Evolutionary conservation across 306 rosid species (phyloP), one percentile per base, ranked within the genome.

Genomic region (Inga oerstediana): DNA sequence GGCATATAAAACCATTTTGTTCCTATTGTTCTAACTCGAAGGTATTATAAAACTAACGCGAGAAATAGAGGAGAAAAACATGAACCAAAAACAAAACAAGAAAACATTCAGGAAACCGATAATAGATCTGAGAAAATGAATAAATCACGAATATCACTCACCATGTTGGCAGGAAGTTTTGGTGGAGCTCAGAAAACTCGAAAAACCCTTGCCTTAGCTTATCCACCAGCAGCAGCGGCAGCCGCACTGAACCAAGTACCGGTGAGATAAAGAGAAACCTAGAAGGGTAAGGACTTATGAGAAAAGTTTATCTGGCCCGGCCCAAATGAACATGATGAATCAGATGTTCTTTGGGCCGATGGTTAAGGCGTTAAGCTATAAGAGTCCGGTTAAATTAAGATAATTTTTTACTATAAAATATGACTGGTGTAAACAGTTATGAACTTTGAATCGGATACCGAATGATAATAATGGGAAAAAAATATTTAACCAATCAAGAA

Each of bases 141-240:
- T 2, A 4, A 20, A 34, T 9, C 13, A 58, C 4, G 17, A 37
- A 24, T 14, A 22, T 20, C 0, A 64, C 82, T 62, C 2, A 86
- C 89, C 89, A 86, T 86, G 19, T 32, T 80, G 77, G 77, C 8
- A 65, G 76, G 62, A 32, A 68, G 64, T 6, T 10, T 20, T 61
- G 3, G 44, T 22, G 12, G 45, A 41, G 22, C 37, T 76, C 48
- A 9, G 43, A 52, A 48, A 73, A 49, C 43, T 67, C 5, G 22
- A 5, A 67, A 62, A 44, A 72, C 73, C 76, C 85, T 72, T 39
- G 20, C 41, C 41, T 41, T 10, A 22, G 32, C 66, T 59, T 59
- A 59, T 58, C 71, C 43, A 4, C 19, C 37, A 4, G 3, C 11
- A 11, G 68, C 67, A 10, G 34, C 34, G 5, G 66, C 32, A 24